Conservation (phyloP, 1,139 yeast species). For the Yamadazyma sp. region DNA sequence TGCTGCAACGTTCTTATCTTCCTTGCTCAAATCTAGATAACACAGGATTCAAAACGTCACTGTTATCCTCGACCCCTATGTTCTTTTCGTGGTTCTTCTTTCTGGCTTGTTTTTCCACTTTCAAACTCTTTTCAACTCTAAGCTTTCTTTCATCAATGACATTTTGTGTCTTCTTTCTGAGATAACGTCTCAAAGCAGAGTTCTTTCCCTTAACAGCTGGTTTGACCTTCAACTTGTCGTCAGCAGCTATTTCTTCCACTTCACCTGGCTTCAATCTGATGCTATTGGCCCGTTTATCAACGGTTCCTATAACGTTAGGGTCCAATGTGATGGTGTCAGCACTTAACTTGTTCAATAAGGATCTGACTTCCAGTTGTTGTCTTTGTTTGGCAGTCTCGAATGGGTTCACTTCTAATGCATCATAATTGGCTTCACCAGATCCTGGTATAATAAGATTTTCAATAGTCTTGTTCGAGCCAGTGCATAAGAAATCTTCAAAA, state of each 20-base stretch:
- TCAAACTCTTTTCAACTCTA: conserved; percentile 76
- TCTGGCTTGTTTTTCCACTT: conserved; percentile 73
- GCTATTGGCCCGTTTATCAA: conserved; percentile 66
- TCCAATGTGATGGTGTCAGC: conserved; percentile 93
- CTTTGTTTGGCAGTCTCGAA: conserved; percentile 90
- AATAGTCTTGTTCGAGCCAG: conserved; percentile 80
- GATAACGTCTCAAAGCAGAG: conserved; percentile 75
- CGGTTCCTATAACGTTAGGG: conserved; percentile 84
- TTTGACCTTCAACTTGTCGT: conserved; percentile 46
- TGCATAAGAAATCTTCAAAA: conserved; percentile 90
- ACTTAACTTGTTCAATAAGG: conserved; percentile 80
- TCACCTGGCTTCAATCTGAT: conserved; percentile 67
- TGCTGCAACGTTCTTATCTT: conserved; percentile 1
- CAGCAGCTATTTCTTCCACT: conserved; percentile 44
- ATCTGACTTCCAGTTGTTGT: conserved; percentile 88
- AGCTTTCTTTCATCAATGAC: conserved; percentile 85
- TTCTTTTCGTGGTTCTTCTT: conserved; percentile 48
- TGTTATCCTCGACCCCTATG: conserved; percentile 53
- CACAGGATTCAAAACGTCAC: conserved; percentile 55
- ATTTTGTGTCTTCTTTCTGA: conserved; percentile 83
- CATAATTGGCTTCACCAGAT: conserved; percentile 97
- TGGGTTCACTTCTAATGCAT: conserved; percentile 91
- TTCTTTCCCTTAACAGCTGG: conserved; percentile 77
- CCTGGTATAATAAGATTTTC: conserved; percentile 89
- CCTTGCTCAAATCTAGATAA: conserved; percentile 48